Base-by-base conservation (phyloP, 2,329 filamentous ascomycete genomes). In the Cladorrhinum sp. region DNA sequence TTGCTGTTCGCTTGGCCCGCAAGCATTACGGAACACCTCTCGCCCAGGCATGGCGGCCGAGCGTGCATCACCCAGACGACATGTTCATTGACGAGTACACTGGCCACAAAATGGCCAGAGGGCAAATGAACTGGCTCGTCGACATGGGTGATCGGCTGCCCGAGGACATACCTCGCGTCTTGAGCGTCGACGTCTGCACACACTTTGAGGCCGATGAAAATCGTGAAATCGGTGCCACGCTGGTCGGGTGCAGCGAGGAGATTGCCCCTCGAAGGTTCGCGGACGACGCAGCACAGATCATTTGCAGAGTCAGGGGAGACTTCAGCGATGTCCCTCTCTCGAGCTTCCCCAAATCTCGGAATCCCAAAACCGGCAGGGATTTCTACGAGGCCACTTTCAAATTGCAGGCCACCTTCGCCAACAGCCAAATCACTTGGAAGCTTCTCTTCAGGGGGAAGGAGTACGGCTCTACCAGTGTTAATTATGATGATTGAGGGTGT, bases 11-110 rank as follows among this genome's bases (percentile, higher is more conserved):
- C 16, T 61, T 64, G 52, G 61, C 65, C 46, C 58, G 66, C 51
- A 65, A 65, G 51, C 62, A 62, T 58, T 68, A 67, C 56, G 66
- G 66, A 50, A 67, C 65, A 8, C 57, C 64, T 3, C 51, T 42
- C 23, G 39, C 36, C 4, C 23, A 51, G n/a, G n/a, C 23, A 1
- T 65, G 60, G 58, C 50, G 48, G 14, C 64, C 64, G 6, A 36
- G 36, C 26, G 18, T 62, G 9, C 64, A 65, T 42, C 24, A 49
- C 48, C 21, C 24, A 23, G 60, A 56, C 7, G 64, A 65, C 53
- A 55, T 56, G 50, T 64, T 56, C 50, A 59, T 57, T 20, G 62
- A 65, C 49, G 42, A 62, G 23, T 28, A 55, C 55, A 65, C 64
- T 5, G 62, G 60, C 20, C 54, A 33, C 8, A 58, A 56, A 49